Conservation (phyloP, 208 protist genomes). For the Acanthamoeba sp. region DNA sequence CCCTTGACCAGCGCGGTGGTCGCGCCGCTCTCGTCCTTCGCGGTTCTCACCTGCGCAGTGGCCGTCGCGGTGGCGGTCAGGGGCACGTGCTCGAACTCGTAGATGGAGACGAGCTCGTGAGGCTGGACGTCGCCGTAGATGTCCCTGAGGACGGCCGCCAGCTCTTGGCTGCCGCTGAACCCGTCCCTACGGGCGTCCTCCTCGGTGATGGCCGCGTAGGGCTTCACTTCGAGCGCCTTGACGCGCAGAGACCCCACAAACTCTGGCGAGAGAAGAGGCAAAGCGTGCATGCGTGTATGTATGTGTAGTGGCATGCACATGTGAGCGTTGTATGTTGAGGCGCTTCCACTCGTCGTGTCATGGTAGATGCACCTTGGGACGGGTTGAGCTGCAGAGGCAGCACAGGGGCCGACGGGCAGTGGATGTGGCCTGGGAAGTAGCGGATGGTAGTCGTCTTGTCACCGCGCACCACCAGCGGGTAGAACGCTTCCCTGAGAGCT, state of each 20-base stretch:
- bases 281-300: background rate
- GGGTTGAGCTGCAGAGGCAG: background rate
- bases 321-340: too few relatives aligned
- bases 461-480: background rate
- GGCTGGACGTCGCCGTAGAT: constrained; percentile 24
- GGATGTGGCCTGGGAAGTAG: constrained; percentile 3
- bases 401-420: background rate
- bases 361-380: background rate
- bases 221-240: background rate
- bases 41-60: too few relatives aligned
- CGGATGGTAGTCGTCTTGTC: constrained; percentile 10
- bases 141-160: background rate
- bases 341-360: too few relatives aligned
- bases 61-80: too few relatives aligned
- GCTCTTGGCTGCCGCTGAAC: background rate
- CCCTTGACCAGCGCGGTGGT: background rate
- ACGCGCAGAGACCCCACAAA: background rate
- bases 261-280: background rate
- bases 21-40: too few relatives aligned
- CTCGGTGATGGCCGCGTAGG: background rate
- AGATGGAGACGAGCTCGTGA: constrained; percentile 2
- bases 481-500: background rate
- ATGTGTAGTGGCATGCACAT: too few relatives aligned
- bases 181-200: background rate
- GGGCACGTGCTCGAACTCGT: background rate